These are phyloP conservation scores for Hypomontagnella submonticulosa DNA, from an alignment of 495 filamentous ascomycete species.

Conservation along the genomic window DNA sequence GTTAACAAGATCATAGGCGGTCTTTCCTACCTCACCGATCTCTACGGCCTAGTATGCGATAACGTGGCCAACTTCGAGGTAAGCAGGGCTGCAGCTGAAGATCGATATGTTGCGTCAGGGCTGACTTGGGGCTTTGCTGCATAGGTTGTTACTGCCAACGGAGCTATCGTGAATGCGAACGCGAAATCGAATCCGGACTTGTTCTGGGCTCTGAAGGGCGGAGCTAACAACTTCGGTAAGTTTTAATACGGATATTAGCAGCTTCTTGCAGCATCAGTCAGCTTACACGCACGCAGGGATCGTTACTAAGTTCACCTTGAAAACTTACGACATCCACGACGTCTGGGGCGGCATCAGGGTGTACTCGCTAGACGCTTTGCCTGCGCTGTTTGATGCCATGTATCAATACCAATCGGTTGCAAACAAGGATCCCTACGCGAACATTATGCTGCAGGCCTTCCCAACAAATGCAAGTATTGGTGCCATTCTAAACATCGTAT, in stretches of 20 bases:
- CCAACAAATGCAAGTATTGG: slow-evolving; percentile 44
- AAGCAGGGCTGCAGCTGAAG: slow-evolving; percentile 7
- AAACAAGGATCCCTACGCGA: slow-evolving; percentile 44
- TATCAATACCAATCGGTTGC: slow-evolving; percentile 36
- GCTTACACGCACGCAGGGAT: slow-evolving; percentile 45
- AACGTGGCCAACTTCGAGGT: slow-evolving; percentile 64
- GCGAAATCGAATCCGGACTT: slow-evolving; percentile 51
- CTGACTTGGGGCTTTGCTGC: slow-evolving; percentile 3
- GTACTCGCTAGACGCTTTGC: slow-evolving; percentile 47
- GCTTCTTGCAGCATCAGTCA: background rate
- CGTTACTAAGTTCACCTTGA: slow-evolving; percentile 57
- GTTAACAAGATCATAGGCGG: slow-evolving; percentile 47
- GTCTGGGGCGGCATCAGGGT: slow-evolving; percentile 55
- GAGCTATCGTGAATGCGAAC: slow-evolving; percentile 62
- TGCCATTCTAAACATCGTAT: slow-evolving; percentile 45
- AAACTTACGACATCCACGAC: slow-evolving; percentile 55
- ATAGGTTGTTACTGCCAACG: slow-evolving; percentile 64
- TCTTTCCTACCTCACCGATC: slow-evolving; percentile 59
- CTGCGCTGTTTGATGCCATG: slow-evolving; percentile 40
- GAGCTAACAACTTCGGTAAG: slow-evolving; percentile 63
- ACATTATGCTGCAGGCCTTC: slow-evolving; percentile 46
- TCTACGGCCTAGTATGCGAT: slow-evolving; percentile 66
- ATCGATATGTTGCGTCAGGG: background rate
- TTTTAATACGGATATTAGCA: slow-evolving; percentile 24
- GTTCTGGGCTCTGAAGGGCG: slow-evolving; percentile 59